Evolutionary conservation across 129 eudicot genomes (phyloP).

Genomic region (Chrysanthemum seticuspe): DNA sequence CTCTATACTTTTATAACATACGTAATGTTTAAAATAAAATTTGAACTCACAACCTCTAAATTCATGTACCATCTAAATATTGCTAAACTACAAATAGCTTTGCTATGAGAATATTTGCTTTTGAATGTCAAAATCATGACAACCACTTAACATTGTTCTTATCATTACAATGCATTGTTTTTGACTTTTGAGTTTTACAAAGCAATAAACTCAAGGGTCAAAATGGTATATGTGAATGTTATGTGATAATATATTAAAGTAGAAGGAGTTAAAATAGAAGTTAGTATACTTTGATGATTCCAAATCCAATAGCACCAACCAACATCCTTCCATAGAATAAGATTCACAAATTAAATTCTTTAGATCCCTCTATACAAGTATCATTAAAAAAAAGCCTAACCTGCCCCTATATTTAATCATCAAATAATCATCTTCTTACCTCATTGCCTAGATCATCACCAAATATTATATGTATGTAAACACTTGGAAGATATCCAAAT

Average conservation of each 20-base stretch:
- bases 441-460: slow-evolving; percentile 26
- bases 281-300: slow-evolving; percentile 25
- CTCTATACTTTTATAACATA: background rate
- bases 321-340: slow-evolving; percentile 38
- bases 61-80: background rate
- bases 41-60: background rate
- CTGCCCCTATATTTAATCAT: slow-evolving; percentile 19
- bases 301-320: slow-evolving; percentile 39
- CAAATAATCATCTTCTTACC: slow-evolving; percentile 24
- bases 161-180: background rate
- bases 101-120: too few species aligned
- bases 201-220: background rate
- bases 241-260: background rate
- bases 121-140: too few species aligned
- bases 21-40: background rate
- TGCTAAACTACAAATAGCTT: too few species aligned
- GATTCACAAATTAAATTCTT: slow-evolving; percentile 30
- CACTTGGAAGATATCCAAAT: too few species aligned
- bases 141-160: too few species aligned
- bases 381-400: slow-evolving; percentile 10
- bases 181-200: background rate
- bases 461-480: background rate
- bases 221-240: background rate
- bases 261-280: slow-evolving; percentile 3
- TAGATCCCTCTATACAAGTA: slow-evolving; percentile 25